Conservation (phyloP, 371 early-diverging fungal species). For the Umbelopsis sp. region DNA sequence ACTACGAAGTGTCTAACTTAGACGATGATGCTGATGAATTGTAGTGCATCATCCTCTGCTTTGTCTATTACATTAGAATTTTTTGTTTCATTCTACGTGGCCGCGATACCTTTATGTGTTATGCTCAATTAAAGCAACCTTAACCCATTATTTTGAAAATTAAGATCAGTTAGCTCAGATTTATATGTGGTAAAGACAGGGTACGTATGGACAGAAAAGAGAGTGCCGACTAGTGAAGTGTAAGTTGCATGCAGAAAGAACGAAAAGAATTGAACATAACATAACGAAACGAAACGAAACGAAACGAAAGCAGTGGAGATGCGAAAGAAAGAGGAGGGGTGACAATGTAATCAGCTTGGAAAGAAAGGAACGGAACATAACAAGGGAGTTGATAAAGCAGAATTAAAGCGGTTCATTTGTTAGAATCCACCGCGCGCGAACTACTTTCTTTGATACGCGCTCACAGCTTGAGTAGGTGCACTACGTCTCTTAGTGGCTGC, state of each 20-base stretch:
- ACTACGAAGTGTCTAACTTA: constrained; percentile 50
- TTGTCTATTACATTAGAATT: neutral
- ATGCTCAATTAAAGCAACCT: neutral
- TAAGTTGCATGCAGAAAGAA: neutral
- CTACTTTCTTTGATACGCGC: neutral
- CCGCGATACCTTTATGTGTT: constrained; percentile 11
- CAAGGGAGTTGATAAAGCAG: no score
- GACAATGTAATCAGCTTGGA: neutral
- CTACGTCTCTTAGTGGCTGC: neutral
- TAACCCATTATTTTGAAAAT: neutral
- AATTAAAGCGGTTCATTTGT: no score
- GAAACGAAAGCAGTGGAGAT: neutral
- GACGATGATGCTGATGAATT: constrained; percentile 43
- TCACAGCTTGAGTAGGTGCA: neutral
- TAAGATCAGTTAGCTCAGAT: neutral
- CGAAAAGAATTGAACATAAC: neutral
- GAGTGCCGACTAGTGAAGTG: neutral
- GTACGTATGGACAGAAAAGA: constrained; percentile 7
- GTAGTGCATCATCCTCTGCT: neutral
- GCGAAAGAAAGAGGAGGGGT: neutral
- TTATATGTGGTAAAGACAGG: neutral
- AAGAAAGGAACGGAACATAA: no score
- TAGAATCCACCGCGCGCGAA: no score
- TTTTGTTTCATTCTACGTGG: constrained; percentile 3
- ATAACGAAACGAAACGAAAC: neutral